phyloP scores from a whole-genome alignment of 805 yeast genomes.

The Candida yuanshanica region DNA sequence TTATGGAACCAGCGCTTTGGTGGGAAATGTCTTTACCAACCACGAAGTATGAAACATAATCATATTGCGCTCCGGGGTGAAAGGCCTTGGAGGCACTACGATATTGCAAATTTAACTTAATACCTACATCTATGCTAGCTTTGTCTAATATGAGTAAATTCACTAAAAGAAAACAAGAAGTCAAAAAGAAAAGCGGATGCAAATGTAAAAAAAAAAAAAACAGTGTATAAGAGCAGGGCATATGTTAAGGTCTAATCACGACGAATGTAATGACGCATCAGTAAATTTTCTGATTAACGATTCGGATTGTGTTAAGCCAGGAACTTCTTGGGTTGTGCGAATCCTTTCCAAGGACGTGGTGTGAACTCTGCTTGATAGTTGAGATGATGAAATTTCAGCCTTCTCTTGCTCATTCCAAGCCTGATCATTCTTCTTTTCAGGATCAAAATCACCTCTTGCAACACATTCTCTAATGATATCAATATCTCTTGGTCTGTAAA shows the following conservation, averaged over 20 bases:
- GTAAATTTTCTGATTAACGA: constrained; percentile 11
- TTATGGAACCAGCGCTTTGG: no score
- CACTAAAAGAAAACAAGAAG: no score
- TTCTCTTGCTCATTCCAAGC: constrained; percentile 27
- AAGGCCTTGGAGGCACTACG: no score
- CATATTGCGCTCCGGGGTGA: no score
- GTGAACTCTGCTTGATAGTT: background rate
- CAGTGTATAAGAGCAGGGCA: background rate
- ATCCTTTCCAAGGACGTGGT: constrained; percentile 1
- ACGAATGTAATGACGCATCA: constrained; percentile 4
- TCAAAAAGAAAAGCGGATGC: background rate
- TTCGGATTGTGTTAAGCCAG: constrained; percentile 11
- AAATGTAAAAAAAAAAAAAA: background rate
- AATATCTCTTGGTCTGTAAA: constrained; percentile 57
- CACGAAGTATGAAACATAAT: no score
- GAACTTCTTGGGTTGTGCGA: constrained; percentile 9
- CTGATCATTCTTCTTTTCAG: constrained; percentile 40
- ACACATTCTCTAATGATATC: constrained; percentile 74
- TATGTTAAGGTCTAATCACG: background rate
- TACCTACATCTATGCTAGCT: no score
- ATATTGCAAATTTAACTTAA: no score
- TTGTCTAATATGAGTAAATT: no score
- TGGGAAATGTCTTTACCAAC: no score
- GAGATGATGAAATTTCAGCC: constrained; percentile 7
- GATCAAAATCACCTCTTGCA: constrained; percentile 57